Percentiles rank a stretch among this genome's conserved stretches.
These are phyloP conservation scores for Tillandsia leiboldiana DNA, from an alignment of 176 grass and related monocot species.

Conservation along the genomic window DNA sequence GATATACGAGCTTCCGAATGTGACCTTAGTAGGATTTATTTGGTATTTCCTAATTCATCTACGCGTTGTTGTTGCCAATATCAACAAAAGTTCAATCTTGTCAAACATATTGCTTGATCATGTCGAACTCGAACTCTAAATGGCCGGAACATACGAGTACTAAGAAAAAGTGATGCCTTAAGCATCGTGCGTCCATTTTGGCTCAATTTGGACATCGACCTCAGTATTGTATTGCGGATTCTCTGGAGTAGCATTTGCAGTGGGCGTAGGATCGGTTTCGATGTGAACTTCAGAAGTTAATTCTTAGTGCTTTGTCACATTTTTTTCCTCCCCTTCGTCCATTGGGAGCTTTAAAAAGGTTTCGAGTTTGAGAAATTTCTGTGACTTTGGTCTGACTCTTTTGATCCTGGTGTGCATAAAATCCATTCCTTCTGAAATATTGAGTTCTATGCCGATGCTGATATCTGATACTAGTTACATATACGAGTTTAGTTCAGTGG, in stretches of 20 bases:
- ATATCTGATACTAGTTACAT: too few species aligned
- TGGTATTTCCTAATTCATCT: background rate
- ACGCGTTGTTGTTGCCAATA: background rate
- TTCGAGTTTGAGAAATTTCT: background rate
- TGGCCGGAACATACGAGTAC: too few species aligned
- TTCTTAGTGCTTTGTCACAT: background rate
- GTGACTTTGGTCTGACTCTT: background rate
- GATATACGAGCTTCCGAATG: background rate
- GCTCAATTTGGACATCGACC: background rate
- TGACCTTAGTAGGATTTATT: background rate
- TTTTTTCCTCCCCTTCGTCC: background rate
- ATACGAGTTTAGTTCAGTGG: too few species aligned
- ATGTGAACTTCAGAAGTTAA: background rate
- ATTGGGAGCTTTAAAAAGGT: background rate
- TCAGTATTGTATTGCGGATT: background rate
- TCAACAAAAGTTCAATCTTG: background rate
- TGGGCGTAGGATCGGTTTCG: background rate
- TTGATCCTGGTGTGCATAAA: background rate
- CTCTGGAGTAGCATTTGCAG: background rate
- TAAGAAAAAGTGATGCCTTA: too few species aligned
- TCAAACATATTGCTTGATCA: background rate
- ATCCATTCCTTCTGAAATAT: too few species aligned
- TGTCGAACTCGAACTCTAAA: too few species aligned
- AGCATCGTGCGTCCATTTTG: background rate
- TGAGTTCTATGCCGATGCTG: too few species aligned